phyloP scores from a whole-genome alignment of 2,329 filamentous ascomycete genomes.

The Fusarium sp. region DNA sequence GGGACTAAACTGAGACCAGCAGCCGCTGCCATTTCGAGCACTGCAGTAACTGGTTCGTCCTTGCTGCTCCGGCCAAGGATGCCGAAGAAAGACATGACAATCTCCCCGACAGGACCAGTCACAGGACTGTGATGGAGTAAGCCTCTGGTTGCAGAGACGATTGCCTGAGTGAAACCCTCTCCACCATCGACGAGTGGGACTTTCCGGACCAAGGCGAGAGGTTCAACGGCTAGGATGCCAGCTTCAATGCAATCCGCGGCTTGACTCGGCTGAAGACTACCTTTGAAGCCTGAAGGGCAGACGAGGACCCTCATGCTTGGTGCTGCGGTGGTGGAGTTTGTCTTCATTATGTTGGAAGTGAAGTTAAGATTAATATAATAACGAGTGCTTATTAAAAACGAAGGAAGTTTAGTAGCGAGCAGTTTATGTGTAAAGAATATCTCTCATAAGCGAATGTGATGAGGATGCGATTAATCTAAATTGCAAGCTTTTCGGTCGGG shows the following conservation, averaged over 20 bases:
- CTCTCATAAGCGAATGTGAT: slow-evolving; percentile 28
- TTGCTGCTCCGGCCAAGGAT: slow-evolving; percentile 49
- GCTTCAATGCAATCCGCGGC: slow-evolving; percentile 56
- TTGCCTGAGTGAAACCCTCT: slow-evolving; percentile 61
- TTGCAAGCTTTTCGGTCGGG: neutral
- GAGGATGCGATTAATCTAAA: neutral
- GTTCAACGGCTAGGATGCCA: neutral
- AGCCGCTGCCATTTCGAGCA: slow-evolving; percentile 65
- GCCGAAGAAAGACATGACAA: slow-evolving; percentile 59
- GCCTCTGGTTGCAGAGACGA: slow-evolving; percentile 58
- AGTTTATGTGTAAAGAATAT: neutral
- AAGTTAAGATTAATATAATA: neutral
- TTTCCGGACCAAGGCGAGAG: slow-evolving; percentile 55
- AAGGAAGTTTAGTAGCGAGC: neutral
- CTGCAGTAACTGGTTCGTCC: slow-evolving; percentile 52
- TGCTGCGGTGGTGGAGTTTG: neutral
- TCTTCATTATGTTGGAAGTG: neutral
- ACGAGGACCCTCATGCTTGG: slow-evolving; percentile 54
- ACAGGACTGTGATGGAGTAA: slow-evolving; percentile 52
- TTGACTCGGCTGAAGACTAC: slow-evolving; percentile 60
- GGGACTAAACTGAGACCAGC: slow-evolving; percentile 63
- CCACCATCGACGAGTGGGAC: slow-evolving; percentile 64
- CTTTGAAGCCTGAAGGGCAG: slow-evolving; percentile 65
- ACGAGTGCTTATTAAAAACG: slow-evolving; percentile 2
- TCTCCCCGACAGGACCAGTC: slow-evolving; percentile 56